Conservation (phyloP, 2,329 filamentous ascomycete species). For the Emericellopsis atlantica region DNA sequence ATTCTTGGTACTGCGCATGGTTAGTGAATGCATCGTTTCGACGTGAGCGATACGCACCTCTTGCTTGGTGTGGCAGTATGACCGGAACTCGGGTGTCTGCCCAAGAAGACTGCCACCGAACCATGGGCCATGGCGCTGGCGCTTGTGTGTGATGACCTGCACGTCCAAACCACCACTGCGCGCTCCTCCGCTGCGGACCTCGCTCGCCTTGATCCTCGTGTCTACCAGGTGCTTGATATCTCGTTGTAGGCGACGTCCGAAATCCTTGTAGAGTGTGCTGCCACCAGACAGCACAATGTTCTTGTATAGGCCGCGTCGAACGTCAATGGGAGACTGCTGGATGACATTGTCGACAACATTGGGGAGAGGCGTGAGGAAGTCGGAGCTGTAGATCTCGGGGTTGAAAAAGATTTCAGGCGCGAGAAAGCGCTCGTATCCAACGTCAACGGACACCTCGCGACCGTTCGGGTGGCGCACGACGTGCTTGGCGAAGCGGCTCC, state of each 20-base stretch:
- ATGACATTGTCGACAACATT: conserved; percentile 94
- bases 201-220: conserved; percentile 81
- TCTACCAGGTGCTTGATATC: conserved; percentile 96
- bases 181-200: conserved; percentile 81
- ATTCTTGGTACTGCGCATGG: conserved; percentile 68
- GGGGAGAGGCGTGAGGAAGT: conserved; percentile 91
- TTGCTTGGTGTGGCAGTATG: conserved; percentile 93
- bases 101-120: conserved; percentile 94
- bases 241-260: conserved; percentile 86
- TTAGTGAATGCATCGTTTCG: conserved; percentile 8
- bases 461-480: conserved; percentile 78
- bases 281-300: conserved; percentile 98
- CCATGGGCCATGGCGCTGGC: conserved; percentile 95
- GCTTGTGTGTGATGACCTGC: conserved; percentile 93
- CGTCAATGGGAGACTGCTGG: conserved; percentile 94
- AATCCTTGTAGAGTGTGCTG: conserved; percentile 97
- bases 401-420: conserved; percentile 99
- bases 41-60: conserved; percentile 32
- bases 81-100: conserved; percentile 95
- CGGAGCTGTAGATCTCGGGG: conserved; percentile 97
- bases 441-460: conserved; percentile 72
- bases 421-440: conserved; percentile 95
- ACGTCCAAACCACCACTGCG: conserved; percentile 92
- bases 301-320: conserved; percentile 94
- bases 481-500: conserved; percentile 83